Conservation (phyloP, 1,284 basidiomycete genomes). For the Dichomitus squalens region DNA sequence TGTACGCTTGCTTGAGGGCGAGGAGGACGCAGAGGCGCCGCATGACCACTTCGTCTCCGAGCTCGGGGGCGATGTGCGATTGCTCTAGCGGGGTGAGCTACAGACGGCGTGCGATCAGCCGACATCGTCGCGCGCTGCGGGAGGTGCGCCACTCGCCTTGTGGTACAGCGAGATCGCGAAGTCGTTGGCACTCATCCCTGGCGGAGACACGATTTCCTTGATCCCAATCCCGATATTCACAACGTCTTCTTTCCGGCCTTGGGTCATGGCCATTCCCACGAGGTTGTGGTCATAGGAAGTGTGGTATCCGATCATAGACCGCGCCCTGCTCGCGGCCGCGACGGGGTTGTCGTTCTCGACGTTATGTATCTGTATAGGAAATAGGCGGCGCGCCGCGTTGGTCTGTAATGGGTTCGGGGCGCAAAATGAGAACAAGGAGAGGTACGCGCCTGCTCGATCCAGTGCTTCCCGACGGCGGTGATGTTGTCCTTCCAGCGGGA, state of each 20-base stretch:
- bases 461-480: conserved; percentile 68
- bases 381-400: not conserved
- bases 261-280: conserved; percentile 81
- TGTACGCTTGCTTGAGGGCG: conserved; percentile 76
- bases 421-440: conserved; percentile 7
- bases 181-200: conserved; percentile 54
- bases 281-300: conserved; percentile 67
- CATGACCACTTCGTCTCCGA: conserved; percentile 63
- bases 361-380: conserved; percentile 12
- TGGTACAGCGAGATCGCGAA: conserved; percentile 75
- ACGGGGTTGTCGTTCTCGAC: conserved; percentile 50
- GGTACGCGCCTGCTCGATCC: conserved; percentile 72
- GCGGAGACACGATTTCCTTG: conserved; percentile 65
- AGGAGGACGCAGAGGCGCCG: conserved; percentile 75
- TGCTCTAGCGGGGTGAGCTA: conserved; percentile 69
- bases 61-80: conserved; percentile 50
- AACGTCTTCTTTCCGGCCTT: conserved; percentile 71
- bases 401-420: conserved; percentile 2
- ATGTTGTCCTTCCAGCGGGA: conserved; percentile 68
- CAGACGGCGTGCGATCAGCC: not conserved
- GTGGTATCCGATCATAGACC: conserved; percentile 79
- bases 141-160: conserved; percentile 50
- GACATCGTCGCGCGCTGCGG: not conserved
- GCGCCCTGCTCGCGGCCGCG: conserved; percentile 60
- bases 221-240: conserved; percentile 78